Evolutionary conservation across 495 filamentous ascomycete species (phyloP).

Genomic region (Elasticomyces elasticus): DNA sequence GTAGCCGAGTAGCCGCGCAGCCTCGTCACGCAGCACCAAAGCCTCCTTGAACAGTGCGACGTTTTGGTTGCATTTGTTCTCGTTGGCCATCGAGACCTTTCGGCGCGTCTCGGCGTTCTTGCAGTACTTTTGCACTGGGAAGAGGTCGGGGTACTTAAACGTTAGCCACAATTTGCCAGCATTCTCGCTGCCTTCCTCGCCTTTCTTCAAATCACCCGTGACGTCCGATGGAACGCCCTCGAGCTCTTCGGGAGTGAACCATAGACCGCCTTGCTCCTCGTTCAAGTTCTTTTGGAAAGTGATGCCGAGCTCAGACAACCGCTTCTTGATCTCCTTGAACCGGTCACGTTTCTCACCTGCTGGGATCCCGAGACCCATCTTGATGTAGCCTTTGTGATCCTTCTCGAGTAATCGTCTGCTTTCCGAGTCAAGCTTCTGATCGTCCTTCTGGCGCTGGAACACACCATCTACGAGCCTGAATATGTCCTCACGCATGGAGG

Average conservation of each 20-base stretch:
- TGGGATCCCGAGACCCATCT: slow-evolving; percentile 53
- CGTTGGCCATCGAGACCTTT: slow-evolving; percentile 50
- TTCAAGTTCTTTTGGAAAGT: slow-evolving; percentile 61
- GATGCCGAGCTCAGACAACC: slow-evolving; percentile 54
- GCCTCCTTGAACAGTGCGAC: slow-evolving; percentile 77
- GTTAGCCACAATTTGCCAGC: slow-evolving; percentile 54
- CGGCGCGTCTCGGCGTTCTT: slow-evolving; percentile 48
- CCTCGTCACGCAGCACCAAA: slow-evolving; percentile 82
- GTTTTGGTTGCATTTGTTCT: slow-evolving; percentile 83
- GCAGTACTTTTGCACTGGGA: slow-evolving; percentile 55
- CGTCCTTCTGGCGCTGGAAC: slow-evolving; percentile 39
- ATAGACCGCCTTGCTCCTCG: slow-evolving; percentile 57
- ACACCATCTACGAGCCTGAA: slow-evolving; percentile 54
- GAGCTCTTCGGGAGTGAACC: slow-evolving; percentile 53
- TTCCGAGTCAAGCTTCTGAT: slow-evolving; percentile 53
- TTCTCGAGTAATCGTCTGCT: slow-evolving; percentile 56
- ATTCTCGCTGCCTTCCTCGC: slow-evolving; percentile 35
- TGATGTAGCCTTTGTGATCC: slow-evolving; percentile 55
- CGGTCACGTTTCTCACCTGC: slow-evolving; percentile 51
- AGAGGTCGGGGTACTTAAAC: slow-evolving; percentile 62
- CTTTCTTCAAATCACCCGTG: slow-evolving; percentile 35
- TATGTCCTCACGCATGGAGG: slow-evolving; percentile 58
- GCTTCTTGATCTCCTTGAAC: slow-evolving; percentile 67
- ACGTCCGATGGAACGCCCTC: slow-evolving; percentile 57
- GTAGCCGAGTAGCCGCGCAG: slow-evolving; percentile 81